Evolutionary conservation across 257 asterid species (phyloP).

Genomic region (Solanum chmielewskii): DNA sequence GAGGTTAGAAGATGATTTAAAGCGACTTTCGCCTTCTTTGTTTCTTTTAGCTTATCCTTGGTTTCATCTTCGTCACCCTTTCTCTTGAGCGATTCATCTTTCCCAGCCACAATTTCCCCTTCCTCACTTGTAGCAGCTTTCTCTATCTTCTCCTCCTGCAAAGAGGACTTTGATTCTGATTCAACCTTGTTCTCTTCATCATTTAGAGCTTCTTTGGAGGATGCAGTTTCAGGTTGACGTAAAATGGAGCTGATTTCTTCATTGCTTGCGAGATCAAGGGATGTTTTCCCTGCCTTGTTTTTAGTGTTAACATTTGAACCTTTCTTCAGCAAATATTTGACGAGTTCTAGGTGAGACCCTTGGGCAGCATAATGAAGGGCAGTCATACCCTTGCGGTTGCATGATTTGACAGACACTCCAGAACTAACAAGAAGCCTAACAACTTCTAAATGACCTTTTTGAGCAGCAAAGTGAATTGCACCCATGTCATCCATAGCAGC

Average conservation of each 20-base stretch:
- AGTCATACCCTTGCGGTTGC: conserved; percentile 81
- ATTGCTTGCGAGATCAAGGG: conserved; percentile 61
- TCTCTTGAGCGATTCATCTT: conserved; percentile 30
- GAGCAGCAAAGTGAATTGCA: conserved; percentile 94
- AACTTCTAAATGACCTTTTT: conserved; percentile 78
- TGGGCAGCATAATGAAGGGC: conserved; percentile 92
- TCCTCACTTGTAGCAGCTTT: conserved; percentile 15
- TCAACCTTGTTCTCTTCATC: conserved; percentile 20
- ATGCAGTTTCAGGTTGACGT: conserved; percentile 23
- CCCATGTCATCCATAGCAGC: conserved; percentile 99
- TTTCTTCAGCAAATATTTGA: conserved; percentile 68
- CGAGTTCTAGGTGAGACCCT: conserved; percentile 68
- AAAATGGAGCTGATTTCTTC: conserved; percentile 49
- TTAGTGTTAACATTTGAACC: conserved; percentile 45
- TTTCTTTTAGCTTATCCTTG: conserved; percentile 17
- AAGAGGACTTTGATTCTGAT: conserved; percentile 9
- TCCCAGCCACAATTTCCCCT: conserved; percentile 12
- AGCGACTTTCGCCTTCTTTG: conserved; percentile 60
- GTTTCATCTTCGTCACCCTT: conserved; percentile 7
- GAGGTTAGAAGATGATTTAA: conserved; percentile 72
- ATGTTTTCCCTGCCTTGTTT: conserved; percentile 78
- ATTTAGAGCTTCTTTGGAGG: conserved; percentile 10
- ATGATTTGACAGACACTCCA: conserved; percentile 63
- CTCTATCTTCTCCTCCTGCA: conserved; percentile 15
- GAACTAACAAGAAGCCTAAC: conserved; percentile 45